A percentile compares a stretch with the other conserved stretches of the same genome.
These are phyloP conservation scores for Cladosporium sp. DNA, from an alignment of 2,329 filamentous ascomycete genomes.

Conservation along the genomic window DNA sequence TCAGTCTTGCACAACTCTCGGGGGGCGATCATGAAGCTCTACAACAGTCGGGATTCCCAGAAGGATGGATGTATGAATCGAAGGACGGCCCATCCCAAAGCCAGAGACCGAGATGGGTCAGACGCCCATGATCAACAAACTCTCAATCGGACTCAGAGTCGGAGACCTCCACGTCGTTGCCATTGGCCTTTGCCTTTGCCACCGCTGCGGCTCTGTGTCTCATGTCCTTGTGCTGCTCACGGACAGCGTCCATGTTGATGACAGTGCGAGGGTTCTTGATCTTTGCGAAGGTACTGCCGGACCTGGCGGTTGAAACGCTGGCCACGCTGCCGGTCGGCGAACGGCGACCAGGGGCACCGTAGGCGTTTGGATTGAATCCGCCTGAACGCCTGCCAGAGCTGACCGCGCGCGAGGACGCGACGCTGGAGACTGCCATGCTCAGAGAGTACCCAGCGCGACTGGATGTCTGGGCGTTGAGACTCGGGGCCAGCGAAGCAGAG, in stretches of 20 bases:
- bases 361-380: background rate
- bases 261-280: background rate
- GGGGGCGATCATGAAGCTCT: background rate
- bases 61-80: background rate
- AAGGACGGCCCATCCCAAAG: background rate
- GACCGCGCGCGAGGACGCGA: no score
- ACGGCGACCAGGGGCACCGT: background rate
- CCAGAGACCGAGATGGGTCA: background rate
- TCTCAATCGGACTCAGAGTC: background rate
- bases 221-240: background rate
- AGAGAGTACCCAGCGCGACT: background rate
- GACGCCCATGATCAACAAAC: background rate
- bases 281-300: background rate
- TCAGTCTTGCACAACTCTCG: background rate
- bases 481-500: background rate
- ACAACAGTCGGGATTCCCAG: background rate
- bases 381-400: background rate
- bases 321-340: background rate
- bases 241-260: constrained; percentile 4
- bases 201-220: background rate
- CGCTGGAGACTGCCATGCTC: background rate
- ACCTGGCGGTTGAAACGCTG: background rate
- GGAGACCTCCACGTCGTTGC: background rate
- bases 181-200: background rate
- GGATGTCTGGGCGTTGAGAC: background rate